Base-by-base conservation (phyloP, 768 basidiomycete genomes). In the Rhizopogon sp. region DNA sequence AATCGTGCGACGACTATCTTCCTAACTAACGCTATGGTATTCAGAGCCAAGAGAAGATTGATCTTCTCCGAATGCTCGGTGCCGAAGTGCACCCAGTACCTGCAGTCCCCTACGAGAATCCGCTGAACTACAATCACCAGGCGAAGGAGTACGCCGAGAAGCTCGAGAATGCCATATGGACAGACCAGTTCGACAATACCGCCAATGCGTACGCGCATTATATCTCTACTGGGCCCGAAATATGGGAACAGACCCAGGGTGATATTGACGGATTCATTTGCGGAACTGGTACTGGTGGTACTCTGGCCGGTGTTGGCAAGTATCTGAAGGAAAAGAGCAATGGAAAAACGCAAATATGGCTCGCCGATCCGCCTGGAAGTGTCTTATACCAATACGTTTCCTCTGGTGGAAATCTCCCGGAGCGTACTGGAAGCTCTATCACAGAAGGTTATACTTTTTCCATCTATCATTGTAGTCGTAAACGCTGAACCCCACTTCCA, bases 41-140 rank as follows among this genome's bases (percentile, higher is more conserved):
- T 31, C 64, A 97, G 88, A 93, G 90, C 67, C 94, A 96, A 74
- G 96, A 99, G 68, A 99, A 99, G 77, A 97, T 98, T 53, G 96
- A 99, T 71, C 83, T 99, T 29, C 78, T 99, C 53, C 85, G 87
- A 52, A 96, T 99, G 96, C 82, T 99, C 22, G 97, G 97, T 29
- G 96, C 97, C 5, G 96, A 98, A 62, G 96, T 99, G 35, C 78
- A 91, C 64, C 90, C 97, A 35, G 97, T 99, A 2, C 93, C 97
- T 16, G 95, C 96, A 2, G 97, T 99, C 33, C 85, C 97, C 10
- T 98, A 90, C 68, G 94, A 98, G 64, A 86, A 99, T 70, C 93
- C 95, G 5, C 70, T 78, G 57, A 98, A 99, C 75, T 99, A 98
- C 77, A 99, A 99, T 70, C 97, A 98, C 74, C 93, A 95, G 73